These are phyloP conservation scores for Mucuna pruriens DNA, from an alignment of 306 rosid species.

Conservation along the genomic window DNA sequence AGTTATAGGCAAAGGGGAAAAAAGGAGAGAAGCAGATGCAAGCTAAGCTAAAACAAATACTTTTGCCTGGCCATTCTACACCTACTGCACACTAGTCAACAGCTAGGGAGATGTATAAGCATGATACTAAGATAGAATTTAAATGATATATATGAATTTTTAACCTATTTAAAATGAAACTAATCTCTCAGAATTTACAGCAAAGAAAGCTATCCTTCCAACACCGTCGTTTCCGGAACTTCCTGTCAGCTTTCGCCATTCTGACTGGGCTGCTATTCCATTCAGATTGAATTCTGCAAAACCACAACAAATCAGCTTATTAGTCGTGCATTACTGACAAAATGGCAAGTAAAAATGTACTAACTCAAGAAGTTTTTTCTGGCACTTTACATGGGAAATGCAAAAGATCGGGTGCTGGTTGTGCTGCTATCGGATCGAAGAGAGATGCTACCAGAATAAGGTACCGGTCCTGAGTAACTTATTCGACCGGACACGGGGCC, in stretches of 20 bases:
- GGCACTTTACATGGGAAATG: conserved; percentile 77
- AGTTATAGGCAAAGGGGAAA: conserved; percentile 10
- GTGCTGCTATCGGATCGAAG: conserved; percentile 96
- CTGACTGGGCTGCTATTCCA: conserved; percentile 89
- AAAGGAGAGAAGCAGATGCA: conserved; percentile 1
- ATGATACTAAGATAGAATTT: conserved; percentile 24
- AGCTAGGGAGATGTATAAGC: conserved; percentile 38
- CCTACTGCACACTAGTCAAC: conserved; percentile 52
- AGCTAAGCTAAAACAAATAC: conserved; percentile 31
- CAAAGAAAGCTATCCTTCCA: conserved; percentile 79
- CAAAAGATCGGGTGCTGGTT: conserved; percentile 93
- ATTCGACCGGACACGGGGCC: conserved; percentile 54
- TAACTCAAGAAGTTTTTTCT: not conserved
- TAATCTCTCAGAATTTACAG: conserved; percentile 80
- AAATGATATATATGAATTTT: conserved; percentile 37
- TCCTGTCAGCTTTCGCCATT: conserved; percentile 81
- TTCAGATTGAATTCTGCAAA: conserved; percentile 78
- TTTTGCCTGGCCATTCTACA: conserved; percentile 44
- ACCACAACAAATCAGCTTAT: conserved; percentile 21
- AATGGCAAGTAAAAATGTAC: not conserved
- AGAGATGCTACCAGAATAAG: conserved; percentile 88
- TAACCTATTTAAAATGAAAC: conserved; percentile 41
- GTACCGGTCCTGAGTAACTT: conserved; percentile 62
- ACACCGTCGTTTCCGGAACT: conserved; percentile 56
- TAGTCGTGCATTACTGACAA: not conserved